Conservation (phyloP, 352 stramenopile species). For the Phytophthora aleatoria region DNA sequence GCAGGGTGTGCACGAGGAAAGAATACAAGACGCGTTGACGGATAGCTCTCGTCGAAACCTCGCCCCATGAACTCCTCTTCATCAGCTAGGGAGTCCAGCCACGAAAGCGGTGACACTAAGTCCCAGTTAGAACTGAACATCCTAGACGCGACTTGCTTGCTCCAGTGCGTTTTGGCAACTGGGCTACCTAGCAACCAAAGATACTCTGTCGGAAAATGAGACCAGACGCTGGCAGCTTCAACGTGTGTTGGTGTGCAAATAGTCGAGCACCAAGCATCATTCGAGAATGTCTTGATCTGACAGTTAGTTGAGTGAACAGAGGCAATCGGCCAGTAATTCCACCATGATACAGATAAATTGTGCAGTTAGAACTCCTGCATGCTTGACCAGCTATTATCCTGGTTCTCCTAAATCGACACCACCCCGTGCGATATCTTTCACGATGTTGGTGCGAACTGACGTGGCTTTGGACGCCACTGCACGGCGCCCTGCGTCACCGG, state of each 20-base stretch:
- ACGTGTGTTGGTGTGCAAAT: neutral
- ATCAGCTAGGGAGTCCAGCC: constrained; percentile 49
- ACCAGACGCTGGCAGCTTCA: constrained; percentile 20
- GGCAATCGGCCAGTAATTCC: neutral
- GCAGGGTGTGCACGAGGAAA: constrained; percentile 5
- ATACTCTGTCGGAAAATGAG: constrained; percentile 11
- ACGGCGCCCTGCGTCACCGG: constrained; percentile 53
- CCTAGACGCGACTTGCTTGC: constrained; percentile 11
- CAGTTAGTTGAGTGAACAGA: constrained; percentile 14
- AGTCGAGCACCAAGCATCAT: neutral
- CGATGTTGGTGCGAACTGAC: constrained; percentile 51
- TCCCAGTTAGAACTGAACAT: constrained; percentile 67
- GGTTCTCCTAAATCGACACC: constrained; percentile 13
- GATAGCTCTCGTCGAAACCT: constrained; percentile 16
- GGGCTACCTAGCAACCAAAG: neutral
- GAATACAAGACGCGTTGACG: constrained; percentile 30
- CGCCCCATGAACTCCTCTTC: constrained; percentile 56
- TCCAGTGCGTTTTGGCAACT: constrained; percentile 28
- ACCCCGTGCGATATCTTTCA: constrained; percentile 11
- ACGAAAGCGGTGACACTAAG: constrained; percentile 51
- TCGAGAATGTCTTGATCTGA: neutral
- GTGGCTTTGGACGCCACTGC: constrained; percentile 78
- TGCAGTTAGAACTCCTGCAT: constrained; percentile 10
- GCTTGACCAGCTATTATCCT: constrained; percentile 8
- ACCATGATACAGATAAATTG: constrained; percentile 24